These are phyloP conservation scores for Saccharomyces pastorianus DNA, from an alignment of 1,139 yeast species.

Conservation along the genomic window DNA sequence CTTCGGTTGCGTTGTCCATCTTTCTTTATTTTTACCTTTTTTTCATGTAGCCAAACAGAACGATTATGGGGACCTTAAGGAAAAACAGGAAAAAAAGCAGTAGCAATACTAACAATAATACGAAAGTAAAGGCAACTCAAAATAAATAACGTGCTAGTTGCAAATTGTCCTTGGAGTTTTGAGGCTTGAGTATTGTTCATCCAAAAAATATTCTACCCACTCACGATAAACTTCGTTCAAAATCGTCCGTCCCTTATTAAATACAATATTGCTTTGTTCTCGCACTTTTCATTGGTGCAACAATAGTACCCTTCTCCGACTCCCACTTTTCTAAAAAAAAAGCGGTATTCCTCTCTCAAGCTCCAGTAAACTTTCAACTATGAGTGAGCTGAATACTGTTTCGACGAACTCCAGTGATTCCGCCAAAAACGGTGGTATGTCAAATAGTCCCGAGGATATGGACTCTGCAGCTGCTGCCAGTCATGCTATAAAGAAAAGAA, in stretches of 20 bases:
- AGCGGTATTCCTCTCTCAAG: not conserved
- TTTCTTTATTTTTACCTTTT: not conserved
- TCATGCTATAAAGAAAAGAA: constrained; percentile 34
- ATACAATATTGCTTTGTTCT: not conserved
- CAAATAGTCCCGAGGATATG: constrained; percentile 45
- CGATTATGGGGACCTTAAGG: not conserved
- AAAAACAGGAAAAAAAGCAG: not conserved
- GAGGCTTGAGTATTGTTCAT: not conserved
- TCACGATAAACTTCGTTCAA: not conserved
- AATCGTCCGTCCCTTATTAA: not conserved
- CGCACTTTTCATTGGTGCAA: not conserved
- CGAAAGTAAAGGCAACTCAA: not conserved
- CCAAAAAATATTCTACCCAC: not conserved
- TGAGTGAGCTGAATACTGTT: constrained; percentile 5
- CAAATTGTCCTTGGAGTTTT: not conserved
- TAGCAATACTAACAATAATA: not conserved
- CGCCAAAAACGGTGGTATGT: constrained; percentile 4
- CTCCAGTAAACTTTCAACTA: constrained; percentile 1
- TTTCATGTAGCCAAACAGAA: not conserved
- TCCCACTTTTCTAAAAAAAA: not conserved
- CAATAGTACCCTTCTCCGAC: not conserved
- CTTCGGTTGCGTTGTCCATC: not conserved
- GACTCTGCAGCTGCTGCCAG: constrained; percentile 44
- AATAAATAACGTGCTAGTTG: not conserved
- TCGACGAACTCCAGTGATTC: constrained; percentile 9